Base-by-base conservation (phyloP, 179 eudicot genomes). In the Vitellaria paradoxa region DNA sequence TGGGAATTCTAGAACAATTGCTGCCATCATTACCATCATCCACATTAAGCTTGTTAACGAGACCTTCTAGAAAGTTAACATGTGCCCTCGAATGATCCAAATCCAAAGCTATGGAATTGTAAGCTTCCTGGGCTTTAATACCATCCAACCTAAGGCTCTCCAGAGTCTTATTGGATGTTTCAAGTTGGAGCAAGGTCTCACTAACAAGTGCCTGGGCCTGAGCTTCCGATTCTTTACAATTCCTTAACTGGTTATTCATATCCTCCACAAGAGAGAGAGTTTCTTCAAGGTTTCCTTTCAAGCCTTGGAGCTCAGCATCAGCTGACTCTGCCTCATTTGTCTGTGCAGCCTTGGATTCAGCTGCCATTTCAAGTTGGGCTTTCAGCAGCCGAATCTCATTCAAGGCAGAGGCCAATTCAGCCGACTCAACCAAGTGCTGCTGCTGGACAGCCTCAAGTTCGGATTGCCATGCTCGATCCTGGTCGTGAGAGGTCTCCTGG, bases 131-230 rank as follows among this genome's bases (percentile, higher is more conserved):
- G n/a, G 88, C 81, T 64, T 78, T 81, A 71, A 52, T 14, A 56
- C 81, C 84, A 52, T 91, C 92, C 40, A 80, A 82, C 60, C 89
- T 84, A 26, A 94, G 90, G 17, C 81, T 52, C 81, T 87, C 91
- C n/a, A 87, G 85, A 12, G 89, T 84, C 77, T 81, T 88, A 72
- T 90, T 93, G 2, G 97, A 92, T 24, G 83, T 88, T 84, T 91
- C 93, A 9, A 94, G 87, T 81, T 93, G 94, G 64, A 82, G 69
- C 55, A 89, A 81, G 56, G 97, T 91, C 82, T 91, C 89, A 20
- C 70, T 67, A 20, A 86, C 89, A 10, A 86, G 81, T 23, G 75
- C 82, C 62, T 83, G 88, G 23, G 97, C 95, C 63, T 84, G 85
- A 66, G 88, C 87, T 85, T 95, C 98, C 6, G 96, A 90, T 78